Evolutionary conservation across 139 green algal genomes (phyloP).

Genomic region (Pycnococcus provasolii): DNA sequence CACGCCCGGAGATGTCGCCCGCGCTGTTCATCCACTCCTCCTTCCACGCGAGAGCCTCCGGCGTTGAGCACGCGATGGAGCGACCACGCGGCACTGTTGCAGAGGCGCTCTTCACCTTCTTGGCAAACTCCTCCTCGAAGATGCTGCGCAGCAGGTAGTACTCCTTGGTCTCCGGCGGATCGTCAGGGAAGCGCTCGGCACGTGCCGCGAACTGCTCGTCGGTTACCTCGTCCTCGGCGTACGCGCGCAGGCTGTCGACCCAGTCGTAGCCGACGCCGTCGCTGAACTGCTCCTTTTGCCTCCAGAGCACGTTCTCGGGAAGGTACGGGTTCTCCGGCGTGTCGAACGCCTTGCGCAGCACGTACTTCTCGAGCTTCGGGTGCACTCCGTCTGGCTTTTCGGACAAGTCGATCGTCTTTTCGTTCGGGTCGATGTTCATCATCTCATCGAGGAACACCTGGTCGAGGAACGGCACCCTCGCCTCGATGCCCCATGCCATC

Average conservation of each 20-base stretch:
- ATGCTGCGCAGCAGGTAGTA: conserved; percentile 82
- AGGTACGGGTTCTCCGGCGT: conserved; percentile 72
- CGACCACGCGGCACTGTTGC: conserved; percentile 21
- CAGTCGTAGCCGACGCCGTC: conserved; percentile 83
- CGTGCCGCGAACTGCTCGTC: conserved; percentile 51
- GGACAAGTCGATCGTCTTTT: conserved; percentile 77
- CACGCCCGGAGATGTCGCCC: conserved; percentile 32
- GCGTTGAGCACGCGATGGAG: conserved; percentile 33
- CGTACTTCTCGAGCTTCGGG: conserved; percentile 86
- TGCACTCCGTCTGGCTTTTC: conserved; percentile 53
- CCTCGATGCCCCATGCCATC: conserved; percentile 87
- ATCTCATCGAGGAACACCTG: conserved; percentile 71
- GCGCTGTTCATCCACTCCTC: conserved; percentile 29
- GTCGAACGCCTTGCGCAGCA: conserved; percentile 95
- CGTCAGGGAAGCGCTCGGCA: conserved; percentile 57
- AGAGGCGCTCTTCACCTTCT: conserved; percentile 20
- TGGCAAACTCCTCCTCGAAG: conserved; percentile 79
- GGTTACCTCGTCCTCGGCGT: conserved; percentile 47
- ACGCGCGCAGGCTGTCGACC: conserved; percentile 63
- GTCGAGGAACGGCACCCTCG: conserved; percentile 91
- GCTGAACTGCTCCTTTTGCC: conserved; percentile 99
- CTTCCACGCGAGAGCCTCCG: conserved; percentile 30
- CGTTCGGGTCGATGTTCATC: conserved; percentile 79
- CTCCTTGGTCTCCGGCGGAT: conserved; percentile 79
- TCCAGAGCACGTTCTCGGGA: conserved; percentile 63